Percentiles rank a stretch among this genome's conserved stretches.
phyloP scores from a whole-genome alignment of 2,329 filamentous ascomycete species.

The Ustilaginoidea virens region DNA sequence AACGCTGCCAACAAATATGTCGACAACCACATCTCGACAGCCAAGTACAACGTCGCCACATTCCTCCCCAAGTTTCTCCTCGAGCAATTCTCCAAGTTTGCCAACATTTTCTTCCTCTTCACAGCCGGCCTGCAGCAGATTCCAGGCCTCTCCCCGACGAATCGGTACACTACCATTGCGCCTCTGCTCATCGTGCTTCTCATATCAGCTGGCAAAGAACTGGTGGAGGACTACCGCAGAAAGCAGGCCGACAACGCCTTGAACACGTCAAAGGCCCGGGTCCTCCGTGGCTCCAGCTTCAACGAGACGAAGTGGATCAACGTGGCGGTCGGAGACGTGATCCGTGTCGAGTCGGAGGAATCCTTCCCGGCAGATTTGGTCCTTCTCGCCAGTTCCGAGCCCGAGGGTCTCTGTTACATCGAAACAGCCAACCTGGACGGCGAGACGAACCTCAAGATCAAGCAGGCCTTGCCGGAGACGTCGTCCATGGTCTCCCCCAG shows the following conservation, averaged over 20 bases:
- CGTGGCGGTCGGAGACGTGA: slow-evolving; percentile 79
- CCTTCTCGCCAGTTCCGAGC: slow-evolving; percentile 84
- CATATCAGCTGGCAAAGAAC: slow-evolving; percentile 91
- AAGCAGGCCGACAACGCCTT: slow-evolving; percentile 74
- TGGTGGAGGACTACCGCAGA: slow-evolving; percentile 84
- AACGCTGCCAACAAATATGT: slow-evolving; percentile 82
- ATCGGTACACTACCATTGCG: slow-evolving; percentile 88
- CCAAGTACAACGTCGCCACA: slow-evolving; percentile 89
- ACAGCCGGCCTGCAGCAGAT: slow-evolving; percentile 92
- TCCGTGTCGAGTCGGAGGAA: slow-evolving; percentile 87
- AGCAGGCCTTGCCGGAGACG: slow-evolving; percentile 91
- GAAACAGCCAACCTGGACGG: slow-evolving; percentile 96
- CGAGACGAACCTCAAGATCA: slow-evolving; percentile 97
- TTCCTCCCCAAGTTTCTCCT: slow-evolving; percentile 95
- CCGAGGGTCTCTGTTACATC: slow-evolving; percentile 95
- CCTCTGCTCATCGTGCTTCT: slow-evolving; percentile 80
- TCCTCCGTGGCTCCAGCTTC: slow-evolving; percentile 72
- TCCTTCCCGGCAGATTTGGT: slow-evolving; percentile 91
- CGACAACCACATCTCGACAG: slow-evolving; percentile 93
- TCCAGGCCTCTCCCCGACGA: slow-evolving; percentile 85
- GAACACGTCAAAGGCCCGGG: slow-evolving; percentile 73
- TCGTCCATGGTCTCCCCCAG: slow-evolving; percentile 70
- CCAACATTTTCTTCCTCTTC: slow-evolving; percentile 98
- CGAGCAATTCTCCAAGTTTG: slow-evolving; percentile 98
- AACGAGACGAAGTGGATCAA: slow-evolving; percentile 87